A percentile compares a stretch with the other conserved stretches of the same genome.
phyloP scores from a whole-genome alignment of 495 filamentous ascomycete genomes.

The Hypoxylon subgilvum region DNA sequence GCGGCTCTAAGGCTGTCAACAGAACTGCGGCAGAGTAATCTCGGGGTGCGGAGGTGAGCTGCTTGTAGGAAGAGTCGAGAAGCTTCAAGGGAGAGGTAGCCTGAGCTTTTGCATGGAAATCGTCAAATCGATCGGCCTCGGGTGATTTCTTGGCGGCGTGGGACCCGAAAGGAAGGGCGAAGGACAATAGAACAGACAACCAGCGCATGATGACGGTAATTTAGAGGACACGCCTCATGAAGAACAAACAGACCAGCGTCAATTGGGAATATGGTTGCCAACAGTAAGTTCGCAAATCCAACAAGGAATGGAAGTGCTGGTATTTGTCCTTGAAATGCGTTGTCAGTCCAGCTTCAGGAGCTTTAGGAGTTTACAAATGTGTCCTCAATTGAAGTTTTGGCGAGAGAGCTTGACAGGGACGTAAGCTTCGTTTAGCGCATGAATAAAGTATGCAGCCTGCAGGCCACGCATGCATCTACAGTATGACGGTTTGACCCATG shows the following conservation, averaged over 20 bases:
- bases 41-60: slow-evolving; percentile 75
- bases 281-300: slow-evolving; percentile 10
- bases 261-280: slow-evolving; percentile 9
- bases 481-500: too few species aligned
- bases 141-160: slow-evolving; percentile 63
- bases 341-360: slow-evolving; percentile 18
- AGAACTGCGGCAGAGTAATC: slow-evolving; percentile 85
- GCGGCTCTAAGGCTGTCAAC: slow-evolving; percentile 82
- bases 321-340: background rate
- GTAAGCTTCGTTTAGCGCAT: slow-evolving; percentile 3
- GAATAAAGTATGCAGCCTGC: slow-evolving; percentile 4
- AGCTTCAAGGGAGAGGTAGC: slow-evolving; percentile 74
- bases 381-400: slow-evolving; percentile 41
- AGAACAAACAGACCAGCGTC: background rate
- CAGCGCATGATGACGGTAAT: slow-evolving; percentile 55
- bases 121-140: slow-evolving; percentile 62
- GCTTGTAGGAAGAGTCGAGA: slow-evolving; percentile 72
- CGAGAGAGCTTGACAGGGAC: slow-evolving; percentile 11
- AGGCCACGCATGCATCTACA: slow-evolving; percentile 11
- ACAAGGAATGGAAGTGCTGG: slow-evolving; percentile 6
- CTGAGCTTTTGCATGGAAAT: slow-evolving; percentile 70
- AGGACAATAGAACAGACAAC: slow-evolving; percentile 63
- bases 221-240: slow-evolving; percentile 1
- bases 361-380: slow-evolving; percentile 39
- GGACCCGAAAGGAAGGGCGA: slow-evolving; percentile 58